Evolutionary conservation across 2,329 filamentous ascomycete genomes (phyloP).

Genomic region (Neonectria neomacrospora): DNA sequence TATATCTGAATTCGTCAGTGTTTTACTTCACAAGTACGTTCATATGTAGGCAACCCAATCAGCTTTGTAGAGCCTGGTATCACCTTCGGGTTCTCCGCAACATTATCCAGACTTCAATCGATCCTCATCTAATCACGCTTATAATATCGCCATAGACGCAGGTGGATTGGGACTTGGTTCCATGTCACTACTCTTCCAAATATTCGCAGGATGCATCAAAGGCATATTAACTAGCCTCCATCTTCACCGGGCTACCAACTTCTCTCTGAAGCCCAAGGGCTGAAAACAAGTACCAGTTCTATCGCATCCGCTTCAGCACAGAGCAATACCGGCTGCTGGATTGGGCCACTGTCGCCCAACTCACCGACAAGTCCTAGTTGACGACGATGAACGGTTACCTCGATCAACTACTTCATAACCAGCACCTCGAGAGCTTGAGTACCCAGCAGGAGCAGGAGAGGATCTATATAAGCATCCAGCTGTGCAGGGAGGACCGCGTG

Average conservation of each 20-base stretch:
- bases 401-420: constrained; percentile 6
- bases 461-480: constrained; percentile 16
- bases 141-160: not conserved
- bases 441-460: not conserved
- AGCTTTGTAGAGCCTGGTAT: too few species aligned
- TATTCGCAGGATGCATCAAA: constrained; percentile 18
- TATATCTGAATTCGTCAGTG: too few species aligned
- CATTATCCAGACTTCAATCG: too few species aligned
- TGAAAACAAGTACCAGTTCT: constrained; percentile 4
- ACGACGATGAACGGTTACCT: constrained; percentile 4
- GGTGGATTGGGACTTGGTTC: constrained; percentile 6
- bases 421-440: constrained; percentile 4
- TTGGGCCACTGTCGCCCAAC: constrained; percentile 12
- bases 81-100: not conserved
- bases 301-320: constrained; percentile 14
- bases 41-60: too few species aligned
- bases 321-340: constrained; percentile 14
- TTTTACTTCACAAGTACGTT: too few species aligned
- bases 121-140: not conserved
- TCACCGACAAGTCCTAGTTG: constrained; percentile 5
- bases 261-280: constrained; percentile 7
- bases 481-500: constrained; percentile 5
- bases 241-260: constrained; percentile 7
- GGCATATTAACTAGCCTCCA: not conserved
- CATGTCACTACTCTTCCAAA: constrained; percentile 12